Evolutionary conservation across 192 early-diverging fungal species (phyloP).

Genomic region (Pecoramyces ruminantium): DNA sequence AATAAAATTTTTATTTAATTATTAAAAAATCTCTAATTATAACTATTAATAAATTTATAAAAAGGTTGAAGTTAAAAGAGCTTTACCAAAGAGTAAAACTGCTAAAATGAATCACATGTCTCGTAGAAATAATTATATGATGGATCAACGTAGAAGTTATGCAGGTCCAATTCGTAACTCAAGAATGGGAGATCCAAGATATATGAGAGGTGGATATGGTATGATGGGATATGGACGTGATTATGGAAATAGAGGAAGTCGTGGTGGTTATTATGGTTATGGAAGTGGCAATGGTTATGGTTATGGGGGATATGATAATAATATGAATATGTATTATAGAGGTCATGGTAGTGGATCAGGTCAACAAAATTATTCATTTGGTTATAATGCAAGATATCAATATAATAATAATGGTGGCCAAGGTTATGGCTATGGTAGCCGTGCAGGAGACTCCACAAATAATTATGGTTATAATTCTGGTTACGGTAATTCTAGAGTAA

Average conservation of each 20-base stretch:
- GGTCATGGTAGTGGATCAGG: not conserved
- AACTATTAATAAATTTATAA: not conserved
- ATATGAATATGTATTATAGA: not conserved
- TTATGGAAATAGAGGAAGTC: constrained; percentile 11
- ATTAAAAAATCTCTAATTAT: not conserved
- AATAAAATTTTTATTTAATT: not conserved
- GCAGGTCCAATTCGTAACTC: not conserved
- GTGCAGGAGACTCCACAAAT: not conserved
- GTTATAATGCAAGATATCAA: not conserved
- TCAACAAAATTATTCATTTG: not conserved
- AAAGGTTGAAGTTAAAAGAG: constrained; percentile 53
- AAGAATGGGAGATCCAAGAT: constrained; percentile 4
- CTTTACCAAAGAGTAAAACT: constrained; percentile 43
- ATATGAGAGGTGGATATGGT: constrained; percentile 6
- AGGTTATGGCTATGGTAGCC: not conserved
- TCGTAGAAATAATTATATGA: constrained; percentile 9
- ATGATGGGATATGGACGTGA: constrained; percentile 17
- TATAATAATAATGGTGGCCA: not conserved
- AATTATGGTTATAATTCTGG: not conserved
- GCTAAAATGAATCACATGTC: constrained; percentile 6
- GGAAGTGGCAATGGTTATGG: constrained; percentile 15
- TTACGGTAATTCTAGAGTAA: not conserved
- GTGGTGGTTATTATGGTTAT: constrained; percentile 10
- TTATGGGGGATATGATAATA: constrained; percentile 14
- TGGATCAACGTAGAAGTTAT: constrained; percentile 6